A percentile compares a stretch with the other conserved stretches of the same genome.
Conservation (phyloP, 1,139 yeast genomes). For the Chernovozyma sophiae-reginae region DNA sequence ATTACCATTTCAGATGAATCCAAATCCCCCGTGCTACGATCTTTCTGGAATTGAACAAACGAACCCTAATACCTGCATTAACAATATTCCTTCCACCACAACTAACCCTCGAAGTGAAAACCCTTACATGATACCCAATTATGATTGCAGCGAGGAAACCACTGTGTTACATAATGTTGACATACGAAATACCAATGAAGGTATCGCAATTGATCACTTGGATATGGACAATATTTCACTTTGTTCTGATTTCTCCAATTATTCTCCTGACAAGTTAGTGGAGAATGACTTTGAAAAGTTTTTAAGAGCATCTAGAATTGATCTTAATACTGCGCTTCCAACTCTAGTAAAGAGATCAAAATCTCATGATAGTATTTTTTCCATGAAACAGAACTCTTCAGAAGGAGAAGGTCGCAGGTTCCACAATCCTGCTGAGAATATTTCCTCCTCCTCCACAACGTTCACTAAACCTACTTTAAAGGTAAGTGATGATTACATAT, state of each 20-base stretch:
- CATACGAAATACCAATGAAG: neutral
- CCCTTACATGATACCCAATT: neutral
- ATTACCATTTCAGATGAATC: neutral
- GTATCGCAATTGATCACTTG: conserved; percentile 4
- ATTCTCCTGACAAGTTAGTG: conserved; percentile 17
- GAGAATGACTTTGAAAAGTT: conserved; percentile 22
- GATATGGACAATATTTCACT: conserved; percentile 21
- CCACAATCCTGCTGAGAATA: conserved; percentile 37
- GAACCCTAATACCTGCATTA: neutral
- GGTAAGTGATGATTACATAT: conserved; percentile 6
- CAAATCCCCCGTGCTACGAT: neutral
- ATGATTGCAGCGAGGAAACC: neutral
- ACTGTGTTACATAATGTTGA: neutral
- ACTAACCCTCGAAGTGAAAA: neutral
- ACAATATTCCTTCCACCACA: neutral
- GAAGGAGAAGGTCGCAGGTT: conserved; percentile 16
- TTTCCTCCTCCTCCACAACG: conserved; percentile 19
- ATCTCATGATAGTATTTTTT: conserved; percentile 23
- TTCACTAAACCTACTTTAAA: conserved; percentile 28
- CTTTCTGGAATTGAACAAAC: neutral
- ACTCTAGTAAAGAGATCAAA: conserved; percentile 22
- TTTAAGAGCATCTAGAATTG: conserved; percentile 32
- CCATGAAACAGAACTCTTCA: conserved; percentile 5
- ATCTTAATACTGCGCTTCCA: conserved; percentile 32
- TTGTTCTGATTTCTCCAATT: conserved; percentile 25